Evolutionary conservation across 2,329 filamentous ascomycete species (phyloP).

Genomic region (Trichoderma gracile): DNA sequence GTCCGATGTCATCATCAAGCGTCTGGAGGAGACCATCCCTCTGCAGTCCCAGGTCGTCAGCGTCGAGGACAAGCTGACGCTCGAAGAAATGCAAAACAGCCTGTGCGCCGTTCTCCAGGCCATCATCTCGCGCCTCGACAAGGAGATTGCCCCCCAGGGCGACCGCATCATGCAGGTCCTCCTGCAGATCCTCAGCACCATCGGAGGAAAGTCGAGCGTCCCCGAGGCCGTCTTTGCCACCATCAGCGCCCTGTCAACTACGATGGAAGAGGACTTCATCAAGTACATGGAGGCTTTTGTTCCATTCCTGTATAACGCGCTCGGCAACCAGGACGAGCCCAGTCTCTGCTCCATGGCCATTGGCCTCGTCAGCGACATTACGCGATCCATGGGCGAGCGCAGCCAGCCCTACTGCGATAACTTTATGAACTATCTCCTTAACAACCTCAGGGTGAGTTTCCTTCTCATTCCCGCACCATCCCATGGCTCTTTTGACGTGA

Average conservation of each 20-base stretch:
- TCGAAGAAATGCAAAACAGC: conserved; percentile 98
- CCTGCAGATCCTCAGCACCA: conserved; percentile 74
- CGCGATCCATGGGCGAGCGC: conserved; percentile 83
- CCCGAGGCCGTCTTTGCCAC: conserved; percentile 92
- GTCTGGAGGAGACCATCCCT: conserved; percentile 83
- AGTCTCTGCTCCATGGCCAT: conserved; percentile 96
- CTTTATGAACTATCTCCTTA: conserved; percentile 97
- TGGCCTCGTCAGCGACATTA: conserved; percentile 94
- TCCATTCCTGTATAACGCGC: conserved; percentile 89
- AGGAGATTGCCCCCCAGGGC: conserved; percentile 84
- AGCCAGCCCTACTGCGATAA: conserved; percentile 94
- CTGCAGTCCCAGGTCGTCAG: conserved; percentile 94
- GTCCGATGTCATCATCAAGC: conserved; percentile 85
- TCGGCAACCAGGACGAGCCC: conserved; percentile 93
- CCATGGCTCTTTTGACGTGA: neutral
- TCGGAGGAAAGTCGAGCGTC: conserved; percentile 85
- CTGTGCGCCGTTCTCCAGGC: conserved; percentile 87
- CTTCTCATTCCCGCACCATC: neutral
- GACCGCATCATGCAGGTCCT: conserved; percentile 92
- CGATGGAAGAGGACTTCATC: conserved; percentile 87
- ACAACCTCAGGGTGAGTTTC: conserved; percentile 74
- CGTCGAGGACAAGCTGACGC: conserved; percentile 90
- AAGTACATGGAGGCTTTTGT: conserved; percentile 98
- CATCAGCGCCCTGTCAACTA: conserved; percentile 86
- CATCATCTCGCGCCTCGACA: conserved; percentile 87